Evolutionary conservation across 768 basidiomycete genomes (phyloP).

Genomic region (Naganishia onofrii): DNA sequence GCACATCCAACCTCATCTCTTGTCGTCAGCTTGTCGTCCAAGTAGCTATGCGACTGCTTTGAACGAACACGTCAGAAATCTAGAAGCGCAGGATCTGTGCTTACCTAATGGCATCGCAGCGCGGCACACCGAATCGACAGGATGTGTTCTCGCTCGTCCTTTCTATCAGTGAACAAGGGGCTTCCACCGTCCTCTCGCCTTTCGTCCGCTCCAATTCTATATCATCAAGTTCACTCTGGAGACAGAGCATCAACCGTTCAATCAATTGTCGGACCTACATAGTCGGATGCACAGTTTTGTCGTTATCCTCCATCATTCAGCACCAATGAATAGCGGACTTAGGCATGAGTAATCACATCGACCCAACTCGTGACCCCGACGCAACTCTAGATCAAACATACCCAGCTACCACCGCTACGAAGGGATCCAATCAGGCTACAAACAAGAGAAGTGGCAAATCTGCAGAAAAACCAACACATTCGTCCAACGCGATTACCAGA

Average conservation of each 20-base stretch:
- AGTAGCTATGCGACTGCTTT: neutral
- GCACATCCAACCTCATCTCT: too few relatives aligned
- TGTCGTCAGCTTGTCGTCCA: too few relatives aligned
- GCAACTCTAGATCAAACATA: constrained; percentile 10
- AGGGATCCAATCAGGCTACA: neutral
- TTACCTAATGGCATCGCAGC: neutral
- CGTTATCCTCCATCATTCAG: constrained; percentile 13
- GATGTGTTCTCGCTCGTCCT: neutral
- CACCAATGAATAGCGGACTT: constrained; percentile 18
- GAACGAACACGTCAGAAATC: neutral
- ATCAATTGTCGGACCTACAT: neutral
- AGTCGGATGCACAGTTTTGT: constrained; percentile 19
- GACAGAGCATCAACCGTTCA: neutral
- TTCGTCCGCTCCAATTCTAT: neutral
- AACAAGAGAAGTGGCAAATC: constrained; percentile 6
- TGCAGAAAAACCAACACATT: too few relatives aligned
- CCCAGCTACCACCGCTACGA: neutral
- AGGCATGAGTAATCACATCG: constrained; percentile 27
- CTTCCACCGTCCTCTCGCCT: neutral
- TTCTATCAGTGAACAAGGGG: neutral
- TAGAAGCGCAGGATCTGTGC: neutral
- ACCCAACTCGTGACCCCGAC: constrained; percentile 19
- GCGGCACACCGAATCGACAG: neutral
- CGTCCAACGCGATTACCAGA: neutral
- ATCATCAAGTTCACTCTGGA: neutral